phyloP scores from a whole-genome alignment of 2,329 filamentous ascomycete genomes.

The Aspergillus candidus region DNA sequence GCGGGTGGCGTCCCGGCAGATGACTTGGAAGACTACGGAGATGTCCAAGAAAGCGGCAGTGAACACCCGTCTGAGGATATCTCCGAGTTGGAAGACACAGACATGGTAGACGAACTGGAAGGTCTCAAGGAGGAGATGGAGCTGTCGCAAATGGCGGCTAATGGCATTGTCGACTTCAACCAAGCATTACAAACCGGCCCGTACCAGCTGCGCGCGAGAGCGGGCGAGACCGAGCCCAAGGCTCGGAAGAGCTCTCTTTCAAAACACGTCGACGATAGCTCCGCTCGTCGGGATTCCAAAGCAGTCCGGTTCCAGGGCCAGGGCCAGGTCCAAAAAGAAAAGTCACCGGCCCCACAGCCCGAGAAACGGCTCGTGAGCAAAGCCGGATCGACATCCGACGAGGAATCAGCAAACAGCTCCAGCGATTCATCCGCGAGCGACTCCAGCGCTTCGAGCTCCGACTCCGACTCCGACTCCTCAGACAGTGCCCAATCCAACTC shows the following conservation, averaged over 20 bases:
- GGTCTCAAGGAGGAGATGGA: slow-evolving; percentile 40
- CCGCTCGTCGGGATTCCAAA: slow-evolving; percentile 19
- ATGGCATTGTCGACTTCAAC: slow-evolving; percentile 13
- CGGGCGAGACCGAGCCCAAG: slow-evolving; percentile 1
- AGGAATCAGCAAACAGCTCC: slow-evolving; percentile 12
- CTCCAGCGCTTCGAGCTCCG: slow-evolving; percentile 19
- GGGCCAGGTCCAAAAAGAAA: slow-evolving; percentile 8
- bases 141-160: slow-evolving; percentile 19
- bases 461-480: neutral
- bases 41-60: slow-evolving; percentile 23
- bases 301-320: slow-evolving; percentile 27
- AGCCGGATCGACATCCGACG: slow-evolving; percentile 8
- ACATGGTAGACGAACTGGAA: slow-evolving; percentile 42
- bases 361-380: slow-evolving; percentile 12
- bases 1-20: too few species aligned
- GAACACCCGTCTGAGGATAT: slow-evolving; percentile 7
- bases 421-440: slow-evolving; percentile 13
- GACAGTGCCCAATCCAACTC: slow-evolving; percentile 1
- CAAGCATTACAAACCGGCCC: neutral
- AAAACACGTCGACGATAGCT: neutral
- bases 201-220: slow-evolving; percentile 11
- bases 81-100: slow-evolving; percentile 30
- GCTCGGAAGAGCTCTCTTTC: slow-evolving; percentile 12
- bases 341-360: slow-evolving; percentile 6
- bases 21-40: too few species aligned